Base-by-base conservation (phyloP, 2,329 filamentous ascomycete species). In the Colletotrichum tropicicola region DNA sequence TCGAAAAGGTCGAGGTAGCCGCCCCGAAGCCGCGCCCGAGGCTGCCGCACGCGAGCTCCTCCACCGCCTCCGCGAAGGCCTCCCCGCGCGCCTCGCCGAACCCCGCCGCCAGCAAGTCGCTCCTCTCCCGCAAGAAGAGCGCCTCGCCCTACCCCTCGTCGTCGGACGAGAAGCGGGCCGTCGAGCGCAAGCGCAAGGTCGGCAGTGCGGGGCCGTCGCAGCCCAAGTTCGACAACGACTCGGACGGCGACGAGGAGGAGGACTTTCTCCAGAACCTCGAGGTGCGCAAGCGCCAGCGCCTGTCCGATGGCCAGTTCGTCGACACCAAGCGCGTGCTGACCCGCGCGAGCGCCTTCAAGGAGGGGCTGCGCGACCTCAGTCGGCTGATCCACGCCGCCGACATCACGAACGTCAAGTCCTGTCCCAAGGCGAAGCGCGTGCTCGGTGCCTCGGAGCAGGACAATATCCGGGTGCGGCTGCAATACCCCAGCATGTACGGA, bases 401-500 rank as follows among this genome's bases (percentile, higher is more conserved):
- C 68, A 64, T 68, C n/a, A 65, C 57, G 28, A 68, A 67, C 27
- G 44, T 56, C 23, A 57, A 62, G 23, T 61, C 56, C 39, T 59
- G 54, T 1, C 56, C 65, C 45, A 67, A 64, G 64, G 59, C 64
- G 13, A 55, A 49, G 39, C 63, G 63, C 30, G 48, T 58, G 27
- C 59, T 68, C 19, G 55, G 56, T 25, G 67, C 64, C 4, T 57
- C 52, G 6, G 59, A 49, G 21, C 78, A 82, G 49, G 81, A 88
- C 63, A 84, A 88, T 62, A 82, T 89, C 6, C 80, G 78, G 10
- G 87, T 97, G 64, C 82, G 90, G 73, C 80, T 98, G 70, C 92
- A 96, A 76, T 98, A 98, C 77, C 95, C 96, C 9, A 94, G 92
- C 75, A 82, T 85, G 67, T 86, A 88, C 59, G 84, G 85, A 52